Evolutionary conservation across 768 basidiomycete genomes (phyloP).

Genomic region (Epithele typhae): DNA sequence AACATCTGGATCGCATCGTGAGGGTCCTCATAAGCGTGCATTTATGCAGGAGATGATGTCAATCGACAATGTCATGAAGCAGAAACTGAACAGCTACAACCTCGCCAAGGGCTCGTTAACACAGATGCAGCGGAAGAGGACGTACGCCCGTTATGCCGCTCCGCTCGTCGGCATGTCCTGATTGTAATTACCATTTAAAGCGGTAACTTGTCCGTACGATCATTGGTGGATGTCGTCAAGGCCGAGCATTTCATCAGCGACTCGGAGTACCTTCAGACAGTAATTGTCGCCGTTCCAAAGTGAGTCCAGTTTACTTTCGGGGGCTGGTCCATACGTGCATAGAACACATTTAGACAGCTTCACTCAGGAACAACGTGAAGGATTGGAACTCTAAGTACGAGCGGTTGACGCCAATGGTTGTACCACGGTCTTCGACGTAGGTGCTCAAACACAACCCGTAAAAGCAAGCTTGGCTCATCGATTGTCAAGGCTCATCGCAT

Average conservation of each 20-base stretch:
- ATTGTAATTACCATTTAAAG: constrained; percentile 35
- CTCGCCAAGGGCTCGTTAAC: constrained; percentile 88
- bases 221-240: constrained; percentile 79
- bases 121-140: constrained; percentile 92
- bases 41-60: constrained; percentile 79
- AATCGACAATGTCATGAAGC: constrained; percentile 92
- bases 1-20: too few species aligned
- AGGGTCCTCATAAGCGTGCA: background rate
- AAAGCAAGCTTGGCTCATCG: background rate
- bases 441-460: constrained; percentile 22
- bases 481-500: constrained; percentile 57
- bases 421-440: constrained; percentile 87
- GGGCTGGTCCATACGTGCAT: constrained; percentile 11
- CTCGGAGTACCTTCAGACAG: constrained; percentile 91
- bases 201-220: constrained; percentile 91
- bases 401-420: constrained; percentile 81
- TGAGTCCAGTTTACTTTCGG: constrained; percentile 32
- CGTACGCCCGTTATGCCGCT: constrained; percentile 41
- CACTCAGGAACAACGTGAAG: constrained; percentile 66
- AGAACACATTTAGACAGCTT: constrained; percentile 14
- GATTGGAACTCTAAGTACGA: constrained; percentile 93
- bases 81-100: constrained; percentile 88
- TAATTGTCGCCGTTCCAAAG: constrained; percentile 94
- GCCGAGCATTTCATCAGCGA: constrained; percentile 79
- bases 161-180: background rate